Evolutionary conservation across 768 basidiomycete species (phyloP).

Genomic region (Suillus brevipes): DNA sequence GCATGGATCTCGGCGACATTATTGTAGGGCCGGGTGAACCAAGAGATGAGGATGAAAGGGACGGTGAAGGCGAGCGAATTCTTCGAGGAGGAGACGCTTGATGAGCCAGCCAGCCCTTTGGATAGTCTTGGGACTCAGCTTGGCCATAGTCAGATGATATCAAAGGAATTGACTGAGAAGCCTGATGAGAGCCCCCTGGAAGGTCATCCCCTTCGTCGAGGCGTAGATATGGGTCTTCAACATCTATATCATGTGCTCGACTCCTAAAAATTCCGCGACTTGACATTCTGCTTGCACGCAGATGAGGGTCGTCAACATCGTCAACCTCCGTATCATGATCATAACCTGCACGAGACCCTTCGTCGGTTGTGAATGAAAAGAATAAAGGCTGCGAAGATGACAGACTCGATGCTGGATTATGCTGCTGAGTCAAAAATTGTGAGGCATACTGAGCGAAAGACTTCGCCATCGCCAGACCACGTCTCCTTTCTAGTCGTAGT

Average conservation of each 20-base stretch:
- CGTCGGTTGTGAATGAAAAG: constrained; percentile 84
- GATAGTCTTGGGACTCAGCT: constrained; percentile 42
- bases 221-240: constrained; percentile 77
- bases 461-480: constrained; percentile 47
- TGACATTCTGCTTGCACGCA: constrained; percentile 44
- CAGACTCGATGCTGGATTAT: constrained; percentile 49
- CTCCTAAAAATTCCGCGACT: constrained; percentile 31
- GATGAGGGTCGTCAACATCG: constrained; percentile 78
- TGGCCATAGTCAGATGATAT: constrained; percentile 35
- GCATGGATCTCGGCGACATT: constrained; percentile 9
- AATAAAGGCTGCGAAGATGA: constrained; percentile 78
- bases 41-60: constrained; percentile 34
- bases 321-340: constrained; percentile 55
- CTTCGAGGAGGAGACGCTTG: constrained; percentile 60
- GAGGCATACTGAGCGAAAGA: constrained; percentile 84
- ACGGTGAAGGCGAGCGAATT: constrained; percentile 43
- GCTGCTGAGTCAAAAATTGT: constrained; percentile 71
- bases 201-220: constrained; percentile 68
- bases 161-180: constrained; percentile 38
- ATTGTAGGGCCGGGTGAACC: constrained; percentile 21
- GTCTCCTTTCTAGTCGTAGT: background rate
- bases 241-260: constrained; percentile 43
- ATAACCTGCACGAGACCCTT: constrained; percentile 54
- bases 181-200: constrained; percentile 36
- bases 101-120: constrained; percentile 71